A percentile compares a stretch with the other conserved stretches of the same genome.
Evolutionary conservation across 192 early-diverging fungal genomes (phyloP).

Genomic region (Entomortierella chlamydospora): DNA sequence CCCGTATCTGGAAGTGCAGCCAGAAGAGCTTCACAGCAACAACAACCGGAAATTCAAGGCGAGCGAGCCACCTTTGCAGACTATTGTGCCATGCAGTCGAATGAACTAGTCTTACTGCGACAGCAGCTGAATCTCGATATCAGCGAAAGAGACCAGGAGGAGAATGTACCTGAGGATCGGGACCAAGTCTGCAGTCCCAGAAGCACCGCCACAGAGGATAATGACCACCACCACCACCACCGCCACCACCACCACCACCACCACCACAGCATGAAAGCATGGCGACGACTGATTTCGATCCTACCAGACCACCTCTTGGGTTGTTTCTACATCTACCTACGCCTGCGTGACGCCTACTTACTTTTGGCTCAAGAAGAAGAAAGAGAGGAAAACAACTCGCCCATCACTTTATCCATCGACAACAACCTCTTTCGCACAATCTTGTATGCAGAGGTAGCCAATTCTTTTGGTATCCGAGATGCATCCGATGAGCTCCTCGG

Average conservation of each 20-base stretch:
- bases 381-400: not conserved
- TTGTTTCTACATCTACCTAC: constrained; percentile 45
- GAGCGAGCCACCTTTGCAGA: constrained; percentile 28
- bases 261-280: no score
- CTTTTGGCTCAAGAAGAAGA: constrained; percentile 17
- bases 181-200: no score
- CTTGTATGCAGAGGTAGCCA: constrained; percentile 73
- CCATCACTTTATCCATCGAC: constrained; percentile 12
- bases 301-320: constrained; percentile 27
- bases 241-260: not conserved
- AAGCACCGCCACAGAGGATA: not conserved
- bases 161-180: no score
- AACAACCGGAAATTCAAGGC: not conserved
- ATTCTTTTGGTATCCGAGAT: constrained; percentile 79
- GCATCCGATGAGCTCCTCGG: constrained; percentile 63
- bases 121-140: constrained; percentile 15
- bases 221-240: not conserved
- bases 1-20: no score
- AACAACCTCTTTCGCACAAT: constrained; percentile 63
- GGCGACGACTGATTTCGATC: constrained; percentile 25
- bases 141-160: not conserved
- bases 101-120: constrained; percentile 30
- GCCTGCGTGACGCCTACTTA: constrained; percentile 30
- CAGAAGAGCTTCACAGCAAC: not conserved
- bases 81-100: constrained; percentile 50